Conservation (phyloP, 345 rosid species). For the Eutrema yunnanense region DNA sequence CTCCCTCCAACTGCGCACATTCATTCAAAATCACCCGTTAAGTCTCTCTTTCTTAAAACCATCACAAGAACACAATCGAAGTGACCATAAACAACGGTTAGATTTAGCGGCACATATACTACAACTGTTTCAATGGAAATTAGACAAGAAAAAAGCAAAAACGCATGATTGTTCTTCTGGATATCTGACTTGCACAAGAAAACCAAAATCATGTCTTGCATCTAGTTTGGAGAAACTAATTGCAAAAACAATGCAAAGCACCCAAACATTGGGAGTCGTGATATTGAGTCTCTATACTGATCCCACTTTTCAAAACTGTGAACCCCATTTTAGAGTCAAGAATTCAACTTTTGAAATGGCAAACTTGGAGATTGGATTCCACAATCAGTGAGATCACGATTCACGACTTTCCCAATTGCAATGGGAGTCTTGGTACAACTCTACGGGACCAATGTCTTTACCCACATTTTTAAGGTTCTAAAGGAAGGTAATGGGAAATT, state of each 20-base stretch:
- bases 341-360: background rate
- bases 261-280: background rate
- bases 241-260: background rate
- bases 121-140: background rate
- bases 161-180: background rate
- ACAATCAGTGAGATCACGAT: background rate
- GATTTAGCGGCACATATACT: background rate
- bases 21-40: background rate
- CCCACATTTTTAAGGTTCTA: background rate
- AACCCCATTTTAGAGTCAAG: background rate
- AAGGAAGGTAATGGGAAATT: background rate
- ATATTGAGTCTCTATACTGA: background rate
- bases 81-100: background rate
- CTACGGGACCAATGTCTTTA: background rate
- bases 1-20: conserved; percentile 56
- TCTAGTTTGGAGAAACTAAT: conserved; percentile 1
- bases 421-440: background rate
- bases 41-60: background rate
- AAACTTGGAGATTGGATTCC: background rate
- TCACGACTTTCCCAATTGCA: background rate
- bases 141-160: background rate
- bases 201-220: background rate
- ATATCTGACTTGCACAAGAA: background rate
- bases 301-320: background rate
- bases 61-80: background rate